Conservation (phyloP, 768 basidiomycete species). For the Pholiota conissans region DNA sequence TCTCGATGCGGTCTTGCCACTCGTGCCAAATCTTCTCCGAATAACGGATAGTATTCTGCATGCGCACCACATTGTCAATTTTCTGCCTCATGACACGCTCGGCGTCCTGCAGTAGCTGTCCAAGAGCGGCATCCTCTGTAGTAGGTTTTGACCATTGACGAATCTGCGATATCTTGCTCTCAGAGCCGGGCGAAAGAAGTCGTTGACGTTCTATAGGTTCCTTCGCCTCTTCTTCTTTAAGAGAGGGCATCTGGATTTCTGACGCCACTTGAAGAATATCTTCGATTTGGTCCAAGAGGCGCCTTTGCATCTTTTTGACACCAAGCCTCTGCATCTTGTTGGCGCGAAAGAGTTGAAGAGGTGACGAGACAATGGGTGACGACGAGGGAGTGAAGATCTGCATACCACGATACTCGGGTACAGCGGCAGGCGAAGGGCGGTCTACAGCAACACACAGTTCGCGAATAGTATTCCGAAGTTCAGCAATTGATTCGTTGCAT, state of each 20-base stretch:
- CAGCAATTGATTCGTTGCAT: conserved; percentile 89
- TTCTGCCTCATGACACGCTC: conserved; percentile 92
- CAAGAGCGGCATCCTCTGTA: conserved; percentile 83
- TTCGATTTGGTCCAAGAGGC: conserved; percentile 82
- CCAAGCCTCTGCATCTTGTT: conserved; percentile 79
- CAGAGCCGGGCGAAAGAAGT: conserved; percentile 85
- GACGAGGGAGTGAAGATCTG: conserved; percentile 76
- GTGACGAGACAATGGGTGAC: conserved; percentile 71
- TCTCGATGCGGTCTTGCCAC: conserved; percentile 89
- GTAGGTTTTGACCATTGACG: conserved; percentile 85
- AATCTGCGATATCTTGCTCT: conserved; percentile 81
- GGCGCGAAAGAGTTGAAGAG: conserved; percentile 74
- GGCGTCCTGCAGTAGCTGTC: conserved; percentile 81
- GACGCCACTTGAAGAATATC: conserved; percentile 79
- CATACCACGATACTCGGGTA: conserved; percentile 86
- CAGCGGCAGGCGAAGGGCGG: conserved; percentile 61
- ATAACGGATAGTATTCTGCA: conserved; percentile 97
- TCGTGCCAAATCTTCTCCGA: conserved; percentile 96
- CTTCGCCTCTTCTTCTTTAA: conserved; percentile 89
- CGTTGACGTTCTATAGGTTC: conserved; percentile 93
- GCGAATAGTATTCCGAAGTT: conserved; percentile 83
- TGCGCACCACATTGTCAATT: conserved; percentile 89
- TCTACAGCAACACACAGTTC: conserved; percentile 76
- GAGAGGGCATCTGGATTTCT: conserved; percentile 82
- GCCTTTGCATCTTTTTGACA: conserved; percentile 79